Evolutionary conservation across 768 basidiomycete species (phyloP), one percentile per base, ranked within the genome.

Genomic region (Suillus tomentosus): DNA sequence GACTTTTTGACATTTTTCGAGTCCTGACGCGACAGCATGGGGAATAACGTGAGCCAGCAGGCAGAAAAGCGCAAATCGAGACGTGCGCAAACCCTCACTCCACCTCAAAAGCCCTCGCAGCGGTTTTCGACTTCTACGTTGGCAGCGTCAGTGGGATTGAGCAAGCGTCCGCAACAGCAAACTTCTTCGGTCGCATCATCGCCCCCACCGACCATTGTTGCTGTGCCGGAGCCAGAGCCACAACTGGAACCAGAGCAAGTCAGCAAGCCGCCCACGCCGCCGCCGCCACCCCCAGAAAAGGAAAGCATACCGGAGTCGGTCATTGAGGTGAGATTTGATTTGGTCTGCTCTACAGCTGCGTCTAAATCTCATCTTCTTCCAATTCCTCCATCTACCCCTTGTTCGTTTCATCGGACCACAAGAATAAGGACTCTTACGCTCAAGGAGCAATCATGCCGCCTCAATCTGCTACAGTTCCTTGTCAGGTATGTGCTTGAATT

Each of bases 381-480:
- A 7, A n/a, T 11, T 56, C 27, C 4, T 13, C 22, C 68, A 31
- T 65, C 62, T 63, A 24, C 43, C 50, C 40, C 15, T 69, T 22
- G 10, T 43, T 53, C 7, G 14, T 17, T 55, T 48, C 34, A 51
- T 47, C 61, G 51, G 51, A 55, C 66, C 55, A 48, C 43, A 19
- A 47, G 7, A 62, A 67, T 31, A 62, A 76, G 74, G 65, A 61
- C 62, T 56, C 50, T 43, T 68, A 61, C 39, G 36, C 36, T 57
- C 64, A 65, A 59, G 13, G 50, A 57, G 62, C 53, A 43, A 11
- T 37, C 45, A 79, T 79, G 79, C 62, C 77, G 7, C 58, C 73
- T 60, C 70, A 73, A 47, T 65, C 79, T 24, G 60, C 74, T 40
- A 81, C 79, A 17, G 81, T 83, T 27, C 81, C 82, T 17, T 83